Percentiles rank a stretch among this genome's conserved stretches.
Conservation (phyloP, 2,329 filamentous ascomycete species). For the Phyllosticta capitalensis region DNA sequence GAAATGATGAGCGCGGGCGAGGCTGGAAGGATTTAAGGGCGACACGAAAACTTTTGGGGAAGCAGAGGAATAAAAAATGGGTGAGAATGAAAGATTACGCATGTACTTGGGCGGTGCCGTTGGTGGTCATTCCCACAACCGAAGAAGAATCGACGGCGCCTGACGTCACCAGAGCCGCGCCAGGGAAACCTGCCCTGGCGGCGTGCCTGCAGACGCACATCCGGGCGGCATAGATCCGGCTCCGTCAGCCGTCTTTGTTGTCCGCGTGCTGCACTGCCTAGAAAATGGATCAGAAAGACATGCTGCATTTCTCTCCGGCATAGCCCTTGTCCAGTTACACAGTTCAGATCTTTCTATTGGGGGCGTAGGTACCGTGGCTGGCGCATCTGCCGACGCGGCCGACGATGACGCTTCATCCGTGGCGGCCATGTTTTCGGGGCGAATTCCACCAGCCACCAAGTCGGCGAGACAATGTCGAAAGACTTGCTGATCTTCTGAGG, state of each 20-base stretch:
- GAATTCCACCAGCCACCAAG: neutral
- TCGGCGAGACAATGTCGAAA: neutral
- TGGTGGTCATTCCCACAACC: neutral
- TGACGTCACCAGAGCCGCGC: neutral
- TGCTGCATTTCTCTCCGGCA: neutral
- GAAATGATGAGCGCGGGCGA: neutral
- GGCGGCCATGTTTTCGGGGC: neutral
- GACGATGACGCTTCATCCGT: neutral
- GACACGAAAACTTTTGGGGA: neutral
- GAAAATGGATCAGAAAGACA: neutral
- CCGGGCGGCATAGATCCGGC: neutral
- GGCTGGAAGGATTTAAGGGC: neutral
- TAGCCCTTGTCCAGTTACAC: neutral
- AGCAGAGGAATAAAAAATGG: constrained; percentile 1
- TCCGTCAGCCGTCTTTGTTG: neutral
- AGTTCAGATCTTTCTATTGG: neutral
- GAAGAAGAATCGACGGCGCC: neutral
- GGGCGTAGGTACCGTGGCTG: neutral
- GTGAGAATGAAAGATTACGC: constrained; percentile 5
- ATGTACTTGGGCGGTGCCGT: constrained; percentile 7
- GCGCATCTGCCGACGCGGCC: neutral
- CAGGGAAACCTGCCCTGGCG: neutral
- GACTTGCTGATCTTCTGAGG: neutral
- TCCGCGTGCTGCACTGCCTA: neutral
- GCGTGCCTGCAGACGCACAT: neutral